Percentiles rank a stretch among this genome's conserved stretches.
Evolutionary conservation across 1,284 basidiomycete species (phyloP).

Genomic region (Abortiporus biennis): DNA sequence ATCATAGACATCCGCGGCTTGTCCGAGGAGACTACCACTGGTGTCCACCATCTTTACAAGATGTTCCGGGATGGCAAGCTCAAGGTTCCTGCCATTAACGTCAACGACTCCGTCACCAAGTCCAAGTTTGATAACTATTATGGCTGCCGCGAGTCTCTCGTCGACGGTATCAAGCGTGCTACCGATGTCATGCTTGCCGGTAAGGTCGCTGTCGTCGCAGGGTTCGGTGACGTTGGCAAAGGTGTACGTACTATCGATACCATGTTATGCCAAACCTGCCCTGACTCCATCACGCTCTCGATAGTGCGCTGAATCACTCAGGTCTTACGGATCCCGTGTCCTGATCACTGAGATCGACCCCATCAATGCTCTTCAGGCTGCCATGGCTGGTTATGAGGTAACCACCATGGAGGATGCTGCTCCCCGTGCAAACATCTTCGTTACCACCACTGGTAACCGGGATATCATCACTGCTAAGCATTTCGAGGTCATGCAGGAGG

Average conservation of each 20-base stretch:
- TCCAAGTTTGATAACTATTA: conserved; percentile 98
- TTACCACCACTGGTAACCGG: conserved; percentile 98
- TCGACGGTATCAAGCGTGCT: conserved; percentile 99
- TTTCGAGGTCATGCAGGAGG: conserved; percentile 94
- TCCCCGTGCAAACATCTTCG: conserved; percentile 85
- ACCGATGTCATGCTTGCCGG: conserved; percentile 99
- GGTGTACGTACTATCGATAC: conserved; percentile 57
- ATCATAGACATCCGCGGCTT: conserved; percentile 79
- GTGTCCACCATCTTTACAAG: conserved; percentile 99
- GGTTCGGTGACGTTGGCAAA: conserved; percentile 99
- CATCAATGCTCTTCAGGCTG: conserved; percentile 99
- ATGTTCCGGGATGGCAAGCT: conserved; percentile 93
- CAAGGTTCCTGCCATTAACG: conserved; percentile 99
- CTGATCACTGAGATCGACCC: conserved; percentile 98
- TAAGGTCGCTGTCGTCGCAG: conserved; percentile 98
- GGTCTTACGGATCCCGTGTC: conserved; percentile 95
- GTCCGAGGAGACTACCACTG: conserved; percentile 99
- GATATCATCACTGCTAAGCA: conserved; percentile 96
- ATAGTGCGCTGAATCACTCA: conserved; percentile 95
- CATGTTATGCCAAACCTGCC: too few species aligned
- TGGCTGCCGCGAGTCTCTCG: conserved; percentile 98
- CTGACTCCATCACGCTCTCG: too few species aligned
- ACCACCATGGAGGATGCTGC: conserved; percentile 98
- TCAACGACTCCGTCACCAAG: conserved; percentile 99
- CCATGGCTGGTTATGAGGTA: conserved; percentile 99